A percentile compares a stretch with the other conserved stretches of the same genome.
Conservation (phyloP, 257 asterid species). For the Solanum tarijense region DNA sequence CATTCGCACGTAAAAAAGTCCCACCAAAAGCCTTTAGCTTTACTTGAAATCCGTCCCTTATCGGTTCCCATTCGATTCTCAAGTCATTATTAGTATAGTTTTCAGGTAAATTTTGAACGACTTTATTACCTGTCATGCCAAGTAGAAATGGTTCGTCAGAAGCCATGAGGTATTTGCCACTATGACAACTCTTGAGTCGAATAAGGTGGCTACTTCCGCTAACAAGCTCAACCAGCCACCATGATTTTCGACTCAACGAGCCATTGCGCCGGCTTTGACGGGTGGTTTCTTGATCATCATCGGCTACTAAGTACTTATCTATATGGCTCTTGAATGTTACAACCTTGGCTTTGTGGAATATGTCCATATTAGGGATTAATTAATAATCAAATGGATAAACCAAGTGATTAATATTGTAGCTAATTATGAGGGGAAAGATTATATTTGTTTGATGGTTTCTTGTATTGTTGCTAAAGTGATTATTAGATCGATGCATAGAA, state of each 20-base stretch:
- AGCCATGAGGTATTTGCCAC: not conserved
- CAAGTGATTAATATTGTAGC: not conserved
- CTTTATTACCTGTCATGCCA: not conserved
- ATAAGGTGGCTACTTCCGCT: not conserved
- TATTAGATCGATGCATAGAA: not conserved
- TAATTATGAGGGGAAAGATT: not conserved
- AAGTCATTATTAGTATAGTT: slow-evolving; percentile 17
- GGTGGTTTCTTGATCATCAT: slow-evolving; percentile 31
- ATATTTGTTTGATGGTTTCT: not conserved
- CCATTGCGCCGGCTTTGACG: slow-evolving; percentile 34
- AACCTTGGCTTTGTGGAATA: slow-evolving; percentile 39
- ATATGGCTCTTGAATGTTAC: slow-evolving; percentile 49
- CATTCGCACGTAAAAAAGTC: not conserved
- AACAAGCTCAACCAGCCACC: not conserved
- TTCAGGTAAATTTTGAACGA: slow-evolving; percentile 28
- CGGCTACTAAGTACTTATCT: slow-evolving; percentile 45
- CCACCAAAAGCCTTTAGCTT: slow-evolving; percentile 25
- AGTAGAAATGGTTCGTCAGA: slow-evolving; percentile 8
- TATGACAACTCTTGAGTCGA: slow-evolving; percentile 9
- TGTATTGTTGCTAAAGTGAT: not conserved
- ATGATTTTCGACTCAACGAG: slow-evolving; percentile 9
- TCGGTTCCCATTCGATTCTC: slow-evolving; percentile 67
- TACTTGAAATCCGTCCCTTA: slow-evolving; percentile 76
- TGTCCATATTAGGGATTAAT: slow-evolving; percentile 26
- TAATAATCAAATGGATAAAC: not conserved